phyloP scores from a whole-genome alignment of 495 filamentous ascomycete genomes.

The Clavariopsis aquatica region DNA sequence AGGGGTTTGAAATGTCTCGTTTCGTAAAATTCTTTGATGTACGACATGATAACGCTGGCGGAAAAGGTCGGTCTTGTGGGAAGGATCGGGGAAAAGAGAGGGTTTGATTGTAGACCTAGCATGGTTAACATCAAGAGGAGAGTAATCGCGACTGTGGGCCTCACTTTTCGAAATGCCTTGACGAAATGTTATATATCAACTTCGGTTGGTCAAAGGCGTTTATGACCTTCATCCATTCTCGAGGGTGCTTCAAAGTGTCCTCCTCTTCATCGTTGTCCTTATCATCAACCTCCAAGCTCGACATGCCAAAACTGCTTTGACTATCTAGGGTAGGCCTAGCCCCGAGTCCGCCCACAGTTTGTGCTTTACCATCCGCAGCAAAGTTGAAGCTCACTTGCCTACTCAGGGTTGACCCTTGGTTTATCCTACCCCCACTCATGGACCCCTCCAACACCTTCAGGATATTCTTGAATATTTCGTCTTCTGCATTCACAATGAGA shows the following conservation, averaged over 20 bases:
- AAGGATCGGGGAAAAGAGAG: conserved; percentile 74
- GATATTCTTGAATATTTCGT: conserved; percentile 71
- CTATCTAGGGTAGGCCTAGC: conserved; percentile 52
- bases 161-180: conserved; percentile 87
- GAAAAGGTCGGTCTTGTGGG: conserved; percentile 81
- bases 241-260: conserved; percentile 59
- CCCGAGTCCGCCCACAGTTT: conserved; percentile 48
- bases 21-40: conserved; percentile 85
- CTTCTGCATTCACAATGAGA: conserved; percentile 83
- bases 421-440: conserved; percentile 77
- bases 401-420: conserved; percentile 48
- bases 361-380: conserved; percentile 14
- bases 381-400: conserved; percentile 62
- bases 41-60: conserved; percentile 86
- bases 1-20: conserved; percentile 87
- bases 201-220: conserved; percentile 85
- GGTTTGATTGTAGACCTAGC: conserved; percentile 43
- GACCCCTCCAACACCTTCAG: conserved; percentile 77
- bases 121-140: conserved; percentile 9
- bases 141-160: too few relatives aligned
- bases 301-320: conserved; percentile 65
- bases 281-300: conserved; percentile 56
- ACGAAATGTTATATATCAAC: conserved; percentile 76
- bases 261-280: conserved; percentile 63
- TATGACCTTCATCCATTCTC: conserved; percentile 76